Evolutionary conservation across 2,329 filamentous ascomycete species (phyloP).

Genomic region (Fusarium hostae): DNA sequence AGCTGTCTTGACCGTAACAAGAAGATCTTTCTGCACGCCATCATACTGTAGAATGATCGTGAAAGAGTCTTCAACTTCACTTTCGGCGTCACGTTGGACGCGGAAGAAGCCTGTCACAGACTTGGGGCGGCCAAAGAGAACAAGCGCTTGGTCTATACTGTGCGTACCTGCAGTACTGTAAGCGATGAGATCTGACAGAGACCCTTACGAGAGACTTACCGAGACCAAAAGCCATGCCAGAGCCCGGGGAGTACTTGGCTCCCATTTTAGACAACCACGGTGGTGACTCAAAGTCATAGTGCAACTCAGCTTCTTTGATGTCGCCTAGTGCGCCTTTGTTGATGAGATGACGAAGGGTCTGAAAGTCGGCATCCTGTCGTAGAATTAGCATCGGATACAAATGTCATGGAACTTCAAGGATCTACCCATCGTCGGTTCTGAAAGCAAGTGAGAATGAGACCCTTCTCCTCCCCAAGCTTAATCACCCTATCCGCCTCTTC

Average conservation of each 20-base stretch:
- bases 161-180: constrained; percentile 26
- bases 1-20: constrained; percentile 37
- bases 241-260: constrained; percentile 49
- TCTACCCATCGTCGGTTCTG: constrained; percentile 40
- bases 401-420: fast-evolving
- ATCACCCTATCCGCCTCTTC: constrained; percentile 37
- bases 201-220: constrained; percentile 35
- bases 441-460: constrained; percentile 36
- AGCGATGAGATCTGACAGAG: fast-evolving
- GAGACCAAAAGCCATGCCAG: constrained; percentile 56
- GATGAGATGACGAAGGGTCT: constrained; percentile 25
- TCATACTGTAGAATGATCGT: constrained; percentile 71
- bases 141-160: constrained; percentile 38
- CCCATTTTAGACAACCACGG: constrained; percentile 51
- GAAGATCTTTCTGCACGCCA: constrained; percentile 47
- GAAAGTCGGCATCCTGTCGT: constrained; percentile 36
- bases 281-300: constrained; percentile 67
- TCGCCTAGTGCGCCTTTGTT: constrained; percentile 55
- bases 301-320: constrained; percentile 72
- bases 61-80: constrained; percentile 57
- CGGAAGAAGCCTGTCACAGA: constrained; percentile 41
- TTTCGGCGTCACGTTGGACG: constrained; percentile 29
- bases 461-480: constrained; percentile 26
- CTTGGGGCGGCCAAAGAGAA: constrained; percentile 24
- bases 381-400: fast-evolving